Percentiles rank a stretch among this genome's conserved stretches.
Conservation (phyloP, 805 yeast species). For the Barnettozyma siamensis region DNA sequence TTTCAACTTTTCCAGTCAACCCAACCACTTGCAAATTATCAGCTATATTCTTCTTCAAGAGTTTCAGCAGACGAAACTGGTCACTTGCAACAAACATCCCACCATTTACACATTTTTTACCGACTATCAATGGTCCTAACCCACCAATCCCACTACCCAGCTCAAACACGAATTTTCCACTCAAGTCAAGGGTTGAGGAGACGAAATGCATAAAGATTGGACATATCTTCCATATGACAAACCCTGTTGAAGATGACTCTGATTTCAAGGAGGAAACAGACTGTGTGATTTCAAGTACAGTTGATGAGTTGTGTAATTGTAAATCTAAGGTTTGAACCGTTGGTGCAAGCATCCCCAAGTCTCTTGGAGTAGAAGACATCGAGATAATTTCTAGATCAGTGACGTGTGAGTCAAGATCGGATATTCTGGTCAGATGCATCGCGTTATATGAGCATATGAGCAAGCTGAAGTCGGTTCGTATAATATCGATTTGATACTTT, state of each 20-base stretch:
- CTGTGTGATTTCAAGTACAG: conserved; percentile 18
- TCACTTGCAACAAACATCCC: conserved; percentile 47
- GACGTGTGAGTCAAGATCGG: neutral
- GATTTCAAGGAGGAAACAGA: conserved; percentile 28
- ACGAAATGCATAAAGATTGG: conserved; percentile 50
- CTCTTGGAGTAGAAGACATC: neutral
- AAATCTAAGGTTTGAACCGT: neutral
- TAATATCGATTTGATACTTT: too few relatives aligned
- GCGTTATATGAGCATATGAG: too few relatives aligned
- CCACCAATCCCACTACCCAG: conserved; percentile 62
- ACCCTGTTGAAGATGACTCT: conserved; percentile 50
- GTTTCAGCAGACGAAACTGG: conserved; percentile 47
- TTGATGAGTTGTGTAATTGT: conserved; percentile 6
- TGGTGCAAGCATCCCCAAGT: conserved; percentile 7
- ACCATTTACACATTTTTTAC: conserved; percentile 26
- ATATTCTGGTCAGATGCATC: neutral
- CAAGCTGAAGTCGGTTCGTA: too few relatives aligned
- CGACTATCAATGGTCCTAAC: conserved; percentile 36
- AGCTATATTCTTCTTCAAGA: conserved; percentile 40
- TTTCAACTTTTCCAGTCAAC: neutral
- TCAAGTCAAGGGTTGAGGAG: conserved; percentile 16
- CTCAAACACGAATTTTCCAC: conserved; percentile 38
- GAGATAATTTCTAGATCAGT: neutral
- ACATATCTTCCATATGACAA: conserved; percentile 54
- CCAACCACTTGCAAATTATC: conserved; percentile 29